phyloP scores from a whole-genome alignment of 768 basidiomycete genomes.

The Trametes coccinea region DNA sequence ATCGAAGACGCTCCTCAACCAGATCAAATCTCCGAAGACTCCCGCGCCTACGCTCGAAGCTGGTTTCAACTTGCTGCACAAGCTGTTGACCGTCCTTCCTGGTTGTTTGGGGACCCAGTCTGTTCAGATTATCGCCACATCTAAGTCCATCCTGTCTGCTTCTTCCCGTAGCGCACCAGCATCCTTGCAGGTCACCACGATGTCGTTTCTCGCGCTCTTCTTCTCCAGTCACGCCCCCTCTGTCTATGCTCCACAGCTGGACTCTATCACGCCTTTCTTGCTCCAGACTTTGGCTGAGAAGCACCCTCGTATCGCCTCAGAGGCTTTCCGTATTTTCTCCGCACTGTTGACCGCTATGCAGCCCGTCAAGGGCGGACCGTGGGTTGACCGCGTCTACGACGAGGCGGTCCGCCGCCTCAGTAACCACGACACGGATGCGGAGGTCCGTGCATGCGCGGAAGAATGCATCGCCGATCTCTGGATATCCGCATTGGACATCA shows the following conservation, averaged over 20 bases:
- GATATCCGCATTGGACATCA: conserved; percentile 78
- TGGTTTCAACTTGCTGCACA: conserved; percentile 77
- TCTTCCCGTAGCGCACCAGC: conserved; percentile 76
- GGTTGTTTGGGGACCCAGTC: conserved; percentile 79
- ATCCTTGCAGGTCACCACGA: conserved; percentile 75
- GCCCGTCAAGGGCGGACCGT: conserved; percentile 63
- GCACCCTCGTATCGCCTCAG: conserved; percentile 86
- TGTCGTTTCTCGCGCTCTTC: conserved; percentile 85
- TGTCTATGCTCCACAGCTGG: conserved; percentile 60
- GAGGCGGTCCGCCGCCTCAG: conserved; percentile 70
- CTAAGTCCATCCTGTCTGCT: conserved; percentile 64
- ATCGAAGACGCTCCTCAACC: conserved; percentile 80
- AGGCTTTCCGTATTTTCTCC: conserved; percentile 86
- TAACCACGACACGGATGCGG: conserved; percentile 86
- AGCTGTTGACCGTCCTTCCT: conserved; percentile 76
- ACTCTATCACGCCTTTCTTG: conserved; percentile 70
- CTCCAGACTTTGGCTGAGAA: conserved; percentile 76
- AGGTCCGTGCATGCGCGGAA: conserved; percentile 82
- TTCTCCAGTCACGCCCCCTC: conserved; percentile 70
- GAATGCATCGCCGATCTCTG: conserved; percentile 84
- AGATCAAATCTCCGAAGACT: conserved; percentile 82
- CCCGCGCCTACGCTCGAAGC: conserved; percentile 77
- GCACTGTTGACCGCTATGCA: conserved; percentile 75
- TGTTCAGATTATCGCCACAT: conserved; percentile 58
- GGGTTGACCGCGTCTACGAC: conserved; percentile 73